Evolutionary conservation across 345 rosid genomes (phyloP).

Genomic region (Citrus inodora): DNA sequence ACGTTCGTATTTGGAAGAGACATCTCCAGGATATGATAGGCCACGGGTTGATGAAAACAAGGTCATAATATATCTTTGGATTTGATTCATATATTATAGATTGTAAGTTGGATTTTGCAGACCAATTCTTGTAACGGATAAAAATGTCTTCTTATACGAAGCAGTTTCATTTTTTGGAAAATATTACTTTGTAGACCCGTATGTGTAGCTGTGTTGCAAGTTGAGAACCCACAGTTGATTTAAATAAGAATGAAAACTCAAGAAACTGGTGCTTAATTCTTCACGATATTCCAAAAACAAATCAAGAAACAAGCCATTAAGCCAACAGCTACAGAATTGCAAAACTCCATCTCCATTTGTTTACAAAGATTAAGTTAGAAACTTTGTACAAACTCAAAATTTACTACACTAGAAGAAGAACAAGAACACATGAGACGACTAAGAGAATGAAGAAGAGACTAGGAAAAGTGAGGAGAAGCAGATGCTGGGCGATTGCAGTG

Average conservation of each 20-base stretch:
- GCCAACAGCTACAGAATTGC: neutral
- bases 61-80: neutral
- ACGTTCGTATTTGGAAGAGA: constrained; percentile 76
- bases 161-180: neutral
- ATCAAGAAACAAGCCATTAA: constrained; percentile 3
- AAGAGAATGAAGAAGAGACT: neutral
- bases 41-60: neutral
- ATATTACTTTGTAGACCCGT: neutral
- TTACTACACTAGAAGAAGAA: neutral
- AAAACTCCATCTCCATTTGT: neutral
- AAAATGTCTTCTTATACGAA: neutral
- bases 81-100: neutral
- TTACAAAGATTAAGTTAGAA: neutral
- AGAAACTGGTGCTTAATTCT: neutral
- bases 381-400: neutral
- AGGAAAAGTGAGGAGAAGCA: constrained; percentile 29
- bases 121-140: neutral
- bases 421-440: neutral
- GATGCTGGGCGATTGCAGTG: constrained; percentile 17
- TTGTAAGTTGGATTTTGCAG: neutral
- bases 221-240: neutral
- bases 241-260: neutral
- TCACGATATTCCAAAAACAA: neutral
- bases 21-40: constrained; percentile 53
- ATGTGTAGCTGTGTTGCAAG: too few relatives aligned